Evolutionary conservation across 345 rosid genomes (phyloP), one percentile per base, ranked within the genome.

Genomic region (Melastoma malabathricum): DNA sequence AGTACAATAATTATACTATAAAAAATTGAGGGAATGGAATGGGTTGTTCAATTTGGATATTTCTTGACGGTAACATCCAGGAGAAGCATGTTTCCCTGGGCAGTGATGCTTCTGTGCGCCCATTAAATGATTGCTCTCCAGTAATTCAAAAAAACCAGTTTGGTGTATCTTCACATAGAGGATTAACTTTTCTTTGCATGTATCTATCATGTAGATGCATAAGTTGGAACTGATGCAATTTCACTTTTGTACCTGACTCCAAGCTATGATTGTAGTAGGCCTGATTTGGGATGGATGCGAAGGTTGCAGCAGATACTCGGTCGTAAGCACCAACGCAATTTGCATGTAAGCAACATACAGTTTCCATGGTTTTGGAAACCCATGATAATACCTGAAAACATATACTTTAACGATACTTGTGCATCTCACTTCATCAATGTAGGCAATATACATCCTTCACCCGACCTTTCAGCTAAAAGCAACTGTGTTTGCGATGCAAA

Each of bases 231-330:
- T 10, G 8, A 1, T 2, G 38, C 38, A 29, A 29, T 51, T 29
- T 50, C 52, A 22, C 14, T 49, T 49, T 51, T 39, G 31, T 29
- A 41, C 4, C 43, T 29, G 54, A 51, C 19, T 31, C 20, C 54
- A 51, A n/a, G 2, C 18, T 7, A 25, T 25, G 14, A 20, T n/a
- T 18, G 49, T 80, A 92, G 97, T 39, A 95, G 83, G 59, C 97
- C 94, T 22, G 95, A 92, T 68, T 59, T 92, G 70, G 99, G 97
- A 76, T 92, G 97, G 95, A 84, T 92, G 80, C 85, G 80, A 73
- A 75, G 90, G 68, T 68, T 92, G 49, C 85, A 92, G 53, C 97
- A 88, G 51, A 81, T 92, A 65, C 95, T 92, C 44, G 90, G 97
- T 63, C 95, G 89, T 55, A 87, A 88, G 58, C 97, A 92, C 75